Base-by-base conservation (phyloP, 2,329 filamentous ascomycete genomes). In the Venturia nashicola region DNA sequence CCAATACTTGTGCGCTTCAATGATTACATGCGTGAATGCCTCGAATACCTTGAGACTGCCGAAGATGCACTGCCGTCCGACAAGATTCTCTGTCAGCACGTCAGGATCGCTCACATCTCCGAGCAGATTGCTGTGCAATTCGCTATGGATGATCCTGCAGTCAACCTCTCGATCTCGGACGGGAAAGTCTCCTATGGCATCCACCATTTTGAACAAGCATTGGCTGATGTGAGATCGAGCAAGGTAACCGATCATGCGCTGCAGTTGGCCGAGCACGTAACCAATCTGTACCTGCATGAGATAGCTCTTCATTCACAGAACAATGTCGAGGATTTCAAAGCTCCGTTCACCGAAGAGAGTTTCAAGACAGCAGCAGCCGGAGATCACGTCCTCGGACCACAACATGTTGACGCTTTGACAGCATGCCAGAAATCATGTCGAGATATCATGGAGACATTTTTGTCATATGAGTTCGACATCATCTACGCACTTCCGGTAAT, bases 1-100 rank as follows among this genome's bases (percentile, higher is more conserved):
- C 79, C 82, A 0, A 82, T 85, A 46, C 75, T 86, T 2, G 75
- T 86, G 20, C 80, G 82, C 18, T 86, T 83, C 82, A 81, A 80
- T 34, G 79, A 83, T 39, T 86, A 85, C 36, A 62, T 85, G 78
- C 81, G 84, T 59, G 83, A 87, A 68, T 85, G 82, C 67, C 72
- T 86, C 42, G 79, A 83, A 11, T 78, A 83, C 11, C 74, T 87
- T 6, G 79, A 82, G 67, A 81, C 73, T 1, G 82, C 83, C 3
- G 76, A 80, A 0, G 82, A 86, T 59, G 80, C 82, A 3, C 71
- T 81, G n/a, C 78, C 82, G 0, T 81, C 81, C 0, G 84, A 87
- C 69, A 79, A 76, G 64, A 71, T 78, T 16, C 75, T 86, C 39
- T 78, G 81, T 64, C 80, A 85, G 67, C 83, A 84, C 72, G 78